Evolutionary conservation across 345 rosid genomes (phyloP).

Genomic region (Eucalyptus coolabah): DNA sequence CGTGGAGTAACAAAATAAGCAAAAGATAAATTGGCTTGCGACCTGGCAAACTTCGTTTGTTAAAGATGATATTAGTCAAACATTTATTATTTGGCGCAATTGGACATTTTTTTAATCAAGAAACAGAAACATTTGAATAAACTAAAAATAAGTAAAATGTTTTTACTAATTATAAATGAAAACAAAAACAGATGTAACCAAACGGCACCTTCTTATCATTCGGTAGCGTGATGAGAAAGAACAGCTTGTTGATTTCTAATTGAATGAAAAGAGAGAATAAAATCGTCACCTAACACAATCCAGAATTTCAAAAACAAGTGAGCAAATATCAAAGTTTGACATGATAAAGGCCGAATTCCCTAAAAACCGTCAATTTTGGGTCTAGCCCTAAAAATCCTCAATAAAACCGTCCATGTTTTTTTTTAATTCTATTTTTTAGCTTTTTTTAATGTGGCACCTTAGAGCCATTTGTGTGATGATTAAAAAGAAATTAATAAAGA

Average conservation of each 20-base stretch:
- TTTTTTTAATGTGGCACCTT: neutral
- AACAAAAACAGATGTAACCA: neutral
- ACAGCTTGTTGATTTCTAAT: neutral
- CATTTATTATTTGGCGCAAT: neutral
- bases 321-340: neutral
- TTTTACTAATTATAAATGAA: too few species aligned
- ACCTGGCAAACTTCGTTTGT: neutral
- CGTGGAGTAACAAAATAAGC: neutral
- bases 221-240: neutral
- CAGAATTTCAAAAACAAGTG: neutral
- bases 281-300: neutral
- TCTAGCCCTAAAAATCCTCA: too few species aligned
- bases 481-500: neutral
- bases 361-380: too few species aligned
- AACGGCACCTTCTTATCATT: neutral
- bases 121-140: neutral
- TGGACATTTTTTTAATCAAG: neutral
- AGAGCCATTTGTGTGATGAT: neutral
- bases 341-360: neutral
- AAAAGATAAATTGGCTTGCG: neutral
- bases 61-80: neutral
- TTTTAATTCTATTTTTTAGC: neutral
- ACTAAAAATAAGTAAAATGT: neutral
- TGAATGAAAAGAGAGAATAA: neutral
- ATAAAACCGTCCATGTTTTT: neutral